These are phyloP conservation scores for Cynanchum wilfordii DNA, from an alignment of 257 asterid genomes.

Conservation along the genomic window DNA sequence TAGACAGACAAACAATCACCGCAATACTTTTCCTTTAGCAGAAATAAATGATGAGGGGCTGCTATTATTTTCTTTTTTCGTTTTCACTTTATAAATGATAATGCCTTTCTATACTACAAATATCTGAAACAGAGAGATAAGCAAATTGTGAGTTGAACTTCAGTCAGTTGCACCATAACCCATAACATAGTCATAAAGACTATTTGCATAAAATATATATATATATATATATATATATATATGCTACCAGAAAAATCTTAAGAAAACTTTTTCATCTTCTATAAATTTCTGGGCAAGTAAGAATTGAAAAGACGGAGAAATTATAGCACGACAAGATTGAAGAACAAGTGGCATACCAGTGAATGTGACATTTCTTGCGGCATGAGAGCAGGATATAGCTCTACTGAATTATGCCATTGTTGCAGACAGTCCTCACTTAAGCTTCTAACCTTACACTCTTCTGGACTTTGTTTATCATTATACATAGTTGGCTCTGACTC, in stretches of 20 bases:
- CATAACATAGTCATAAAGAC: neutral
- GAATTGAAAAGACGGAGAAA: neutral
- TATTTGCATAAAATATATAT: neutral
- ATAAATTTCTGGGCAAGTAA: too few relatives aligned
- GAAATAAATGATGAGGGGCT: neutral
- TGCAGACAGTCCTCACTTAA: conserved; percentile 7
- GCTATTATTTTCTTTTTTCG: neutral
- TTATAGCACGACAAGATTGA: neutral
- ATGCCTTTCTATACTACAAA: neutral
- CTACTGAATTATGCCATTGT: conserved; percentile 8
- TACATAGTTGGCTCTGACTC: neutral
- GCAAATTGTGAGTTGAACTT: neutral
- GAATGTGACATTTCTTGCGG: conserved; percentile 6
- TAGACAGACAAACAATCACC: neutral
- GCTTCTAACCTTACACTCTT: neutral
- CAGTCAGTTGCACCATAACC: neutral
- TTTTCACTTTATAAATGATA: neutral
- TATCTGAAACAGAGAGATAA: neutral
- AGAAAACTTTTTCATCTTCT: neutral
- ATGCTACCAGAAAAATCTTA: neutral
- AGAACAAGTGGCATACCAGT: neutral
- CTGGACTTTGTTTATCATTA: neutral
- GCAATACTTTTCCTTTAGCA: neutral
- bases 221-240: too few relatives aligned
- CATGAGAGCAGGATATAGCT: conserved; percentile 2